Evolutionary conservation across 306 rosid species (phyloP).

Genomic region (Fagus sylvatica): DNA sequence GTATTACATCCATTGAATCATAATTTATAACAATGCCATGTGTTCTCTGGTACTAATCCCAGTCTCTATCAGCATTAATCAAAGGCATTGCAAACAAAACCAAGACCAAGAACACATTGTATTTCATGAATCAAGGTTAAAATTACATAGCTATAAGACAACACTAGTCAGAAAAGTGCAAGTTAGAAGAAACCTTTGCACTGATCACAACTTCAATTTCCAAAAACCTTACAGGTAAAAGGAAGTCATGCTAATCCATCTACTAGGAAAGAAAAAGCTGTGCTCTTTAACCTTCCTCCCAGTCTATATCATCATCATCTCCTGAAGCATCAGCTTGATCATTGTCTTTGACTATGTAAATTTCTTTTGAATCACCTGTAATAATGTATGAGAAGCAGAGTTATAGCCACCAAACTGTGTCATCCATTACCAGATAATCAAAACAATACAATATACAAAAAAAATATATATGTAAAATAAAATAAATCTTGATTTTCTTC

Average conservation of each 20-base stretch:
- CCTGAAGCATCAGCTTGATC: constrained; percentile 64
- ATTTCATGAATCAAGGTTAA: background rate
- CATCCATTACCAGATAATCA: background rate
- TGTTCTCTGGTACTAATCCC: background rate
- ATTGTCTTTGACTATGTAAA: constrained; percentile 72
- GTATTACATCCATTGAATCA: background rate
- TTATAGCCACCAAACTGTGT: background rate
- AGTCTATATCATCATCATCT: constrained; percentile 69
- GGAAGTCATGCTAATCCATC: constrained; percentile 1
- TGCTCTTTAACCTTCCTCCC: constrained; percentile 84
- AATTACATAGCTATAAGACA: background rate
- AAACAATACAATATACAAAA: background rate
- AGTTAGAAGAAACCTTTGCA: background rate
- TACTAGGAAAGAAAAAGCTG: background rate
- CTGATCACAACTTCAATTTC: background rate
- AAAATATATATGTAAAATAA: background rate
- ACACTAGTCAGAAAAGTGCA: background rate
- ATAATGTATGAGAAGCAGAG: background rate
- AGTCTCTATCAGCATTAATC: background rate
- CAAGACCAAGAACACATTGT: background rate
- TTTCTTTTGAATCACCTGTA: constrained; percentile 59
- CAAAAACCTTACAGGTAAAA: constrained; percentile 13
- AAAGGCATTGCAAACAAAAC: constrained; percentile 10
- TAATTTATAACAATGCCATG: background rate
- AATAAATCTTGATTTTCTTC: no score